These are phyloP conservation scores for Komagataella mondaviorum DNA, from an alignment of 805 yeast genomes.

Conservation along the genomic window DNA sequence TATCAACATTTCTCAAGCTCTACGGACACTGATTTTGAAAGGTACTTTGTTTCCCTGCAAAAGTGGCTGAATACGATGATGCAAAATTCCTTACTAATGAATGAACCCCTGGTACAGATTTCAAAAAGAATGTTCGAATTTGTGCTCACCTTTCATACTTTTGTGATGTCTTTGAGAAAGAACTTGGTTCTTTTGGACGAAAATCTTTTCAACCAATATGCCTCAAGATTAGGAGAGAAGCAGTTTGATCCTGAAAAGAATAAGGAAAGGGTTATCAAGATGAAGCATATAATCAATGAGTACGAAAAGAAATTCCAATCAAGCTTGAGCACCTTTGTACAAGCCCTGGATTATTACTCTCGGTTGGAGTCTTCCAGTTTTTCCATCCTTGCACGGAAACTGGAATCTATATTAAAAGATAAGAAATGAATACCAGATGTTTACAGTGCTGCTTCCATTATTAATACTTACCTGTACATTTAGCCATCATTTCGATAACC, in stretches of 20 bases:
- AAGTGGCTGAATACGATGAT: slow-evolving; percentile 48
- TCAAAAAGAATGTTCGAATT: slow-evolving; percentile 31
- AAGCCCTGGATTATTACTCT: slow-evolving; percentile 31
- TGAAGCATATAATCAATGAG: slow-evolving; percentile 25
- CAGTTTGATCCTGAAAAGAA: slow-evolving; percentile 26
- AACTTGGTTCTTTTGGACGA: slow-evolving; percentile 35
- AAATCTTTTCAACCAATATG: slow-evolving; percentile 26
- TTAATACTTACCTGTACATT: slow-evolving; percentile 23
- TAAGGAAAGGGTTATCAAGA: slow-evolving; percentile 22
- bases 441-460: background rate
- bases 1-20: slow-evolving; percentile 9
- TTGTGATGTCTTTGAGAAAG: slow-evolving; percentile 38
- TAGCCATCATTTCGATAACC: slow-evolving; percentile 62
- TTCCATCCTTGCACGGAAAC: slow-evolving; percentile 25
- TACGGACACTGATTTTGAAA: slow-evolving; percentile 18
- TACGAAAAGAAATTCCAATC: slow-evolving; percentile 30
- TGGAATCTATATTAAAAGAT: slow-evolving; percentile 14
- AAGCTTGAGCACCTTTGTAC: slow-evolving; percentile 29
- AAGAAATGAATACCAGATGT: background rate
- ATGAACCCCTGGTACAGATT: slow-evolving; percentile 33
- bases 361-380: slow-evolving; percentile 35
- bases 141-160: slow-evolving; percentile 32
- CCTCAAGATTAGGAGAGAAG: slow-evolving; percentile 23
- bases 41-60: slow-evolving; percentile 31
- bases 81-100: slow-evolving; percentile 55